Evolutionary conservation across 345 rosid genomes (phyloP).

Genomic region (Rhizophora mangle): DNA sequence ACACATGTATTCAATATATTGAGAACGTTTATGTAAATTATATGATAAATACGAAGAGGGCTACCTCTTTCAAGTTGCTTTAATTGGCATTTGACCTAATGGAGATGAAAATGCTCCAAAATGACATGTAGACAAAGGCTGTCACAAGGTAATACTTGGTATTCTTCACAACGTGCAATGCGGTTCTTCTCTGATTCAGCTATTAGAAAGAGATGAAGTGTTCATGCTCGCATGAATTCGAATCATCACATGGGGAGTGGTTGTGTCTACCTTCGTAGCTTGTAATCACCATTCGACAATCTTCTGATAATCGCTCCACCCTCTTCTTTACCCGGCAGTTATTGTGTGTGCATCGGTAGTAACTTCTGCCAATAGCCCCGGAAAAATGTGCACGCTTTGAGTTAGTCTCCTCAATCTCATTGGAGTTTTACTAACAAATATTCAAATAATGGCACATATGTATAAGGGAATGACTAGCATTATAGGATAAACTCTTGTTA

Average conservation of each 20-base stretch:
- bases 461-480: no score
- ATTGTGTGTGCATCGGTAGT: slow-evolving; percentile 79
- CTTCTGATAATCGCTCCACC: slow-evolving; percentile 88
- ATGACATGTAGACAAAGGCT: neutral
- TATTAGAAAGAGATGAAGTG: slow-evolving; percentile 57
- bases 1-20: neutral
- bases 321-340: slow-evolving; percentile 96
- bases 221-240: slow-evolving; percentile 71
- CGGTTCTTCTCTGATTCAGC: neutral
- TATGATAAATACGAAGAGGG: neutral
- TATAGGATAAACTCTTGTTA: neutral
- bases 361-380: slow-evolving; percentile 53
- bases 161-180: neutral
- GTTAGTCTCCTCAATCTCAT: no score
- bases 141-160: neutral
- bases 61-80: neutral
- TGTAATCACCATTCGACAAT: slow-evolving; percentile 95
- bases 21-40: neutral
- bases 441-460: no score
- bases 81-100: neutral
- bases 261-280: slow-evolving; percentile 98
- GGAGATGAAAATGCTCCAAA: neutral
- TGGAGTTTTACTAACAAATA: no score
- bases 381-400: neutral
- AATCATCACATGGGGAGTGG: slow-evolving; percentile 82